phyloP scores from a whole-genome alignment of 176 grass and related monocot species.

The Rhynchospora breviuscula region DNA sequence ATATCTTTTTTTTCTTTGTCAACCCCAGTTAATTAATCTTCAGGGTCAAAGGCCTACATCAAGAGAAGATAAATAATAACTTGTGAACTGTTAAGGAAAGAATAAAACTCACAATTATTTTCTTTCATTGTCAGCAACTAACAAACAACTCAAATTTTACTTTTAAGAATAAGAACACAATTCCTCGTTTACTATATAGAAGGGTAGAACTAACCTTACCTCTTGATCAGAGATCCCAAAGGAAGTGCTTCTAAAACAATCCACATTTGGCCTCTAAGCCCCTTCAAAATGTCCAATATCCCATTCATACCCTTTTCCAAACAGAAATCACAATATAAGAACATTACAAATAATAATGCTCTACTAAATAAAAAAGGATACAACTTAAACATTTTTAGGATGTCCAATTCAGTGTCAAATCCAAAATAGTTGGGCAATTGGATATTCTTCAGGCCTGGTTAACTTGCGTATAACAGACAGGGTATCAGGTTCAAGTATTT shows the following conservation, averaged over 20 bases:
- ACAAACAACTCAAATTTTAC: not conserved
- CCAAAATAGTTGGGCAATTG: slow-evolving; percentile 3
- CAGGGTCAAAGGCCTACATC: not conserved
- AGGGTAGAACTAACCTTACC: slow-evolving; percentile 27
- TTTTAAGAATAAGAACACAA: not conserved
- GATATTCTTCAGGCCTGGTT: not conserved
- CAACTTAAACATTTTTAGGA: not conserved
- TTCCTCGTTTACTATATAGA: not conserved
- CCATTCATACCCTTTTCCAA: slow-evolving; percentile 80
- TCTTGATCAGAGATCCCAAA: slow-evolving; percentile 67
- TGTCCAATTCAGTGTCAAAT: not conserved
- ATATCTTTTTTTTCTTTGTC: slow-evolving; percentile 77
- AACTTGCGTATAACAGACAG: too few species aligned
- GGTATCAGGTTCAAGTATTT: too few species aligned
- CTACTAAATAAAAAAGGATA: not conserved
- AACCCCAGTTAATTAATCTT: slow-evolving; percentile 57
- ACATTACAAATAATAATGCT: not conserved
- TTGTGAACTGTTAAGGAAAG: too few species aligned
- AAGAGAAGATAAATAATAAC: too few species aligned
- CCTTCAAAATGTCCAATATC: slow-evolving; percentile 98
- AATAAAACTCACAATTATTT: too few species aligned
- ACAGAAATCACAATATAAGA: not conserved
- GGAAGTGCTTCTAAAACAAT: slow-evolving; percentile 95
- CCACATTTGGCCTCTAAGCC: slow-evolving; percentile 73
- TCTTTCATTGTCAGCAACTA: not conserved